Evolutionary conservation across 169 alveolate genomes (phyloP).

Genomic region (Plasmodium sp.): DNA sequence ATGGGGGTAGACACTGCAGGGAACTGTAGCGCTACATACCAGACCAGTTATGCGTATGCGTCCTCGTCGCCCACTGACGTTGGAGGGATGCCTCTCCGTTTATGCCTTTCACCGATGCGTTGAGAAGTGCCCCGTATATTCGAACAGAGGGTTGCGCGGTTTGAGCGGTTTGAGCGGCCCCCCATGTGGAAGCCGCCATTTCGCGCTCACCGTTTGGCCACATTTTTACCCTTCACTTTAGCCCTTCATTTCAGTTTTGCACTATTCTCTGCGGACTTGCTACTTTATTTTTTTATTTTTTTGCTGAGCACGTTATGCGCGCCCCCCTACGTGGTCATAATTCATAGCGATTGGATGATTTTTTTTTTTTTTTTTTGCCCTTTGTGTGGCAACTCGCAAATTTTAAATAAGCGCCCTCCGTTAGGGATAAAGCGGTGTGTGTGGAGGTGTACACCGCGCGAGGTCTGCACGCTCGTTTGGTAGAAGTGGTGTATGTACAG

Average conservation of each 20-base stretch:
- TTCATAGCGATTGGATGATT: neutral
- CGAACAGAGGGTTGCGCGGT: neutral
- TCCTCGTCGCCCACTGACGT: neutral
- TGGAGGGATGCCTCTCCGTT: neutral
- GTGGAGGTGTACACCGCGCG: neutral
- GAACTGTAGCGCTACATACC: neutral
- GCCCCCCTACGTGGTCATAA: neutral
- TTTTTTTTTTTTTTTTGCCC: neutral
- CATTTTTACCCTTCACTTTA: neutral
- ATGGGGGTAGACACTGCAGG: neutral
- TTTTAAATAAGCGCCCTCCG: neutral
- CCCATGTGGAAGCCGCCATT: neutral
- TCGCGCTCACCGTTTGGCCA: neutral
- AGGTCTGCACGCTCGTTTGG: neutral
- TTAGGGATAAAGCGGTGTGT: neutral
- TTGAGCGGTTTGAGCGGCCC: neutral
- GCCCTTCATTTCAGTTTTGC: neutral
- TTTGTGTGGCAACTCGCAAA: neutral
- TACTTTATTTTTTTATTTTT: conserved; percentile 8
- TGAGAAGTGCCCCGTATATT: neutral
- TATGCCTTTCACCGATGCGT: neutral
- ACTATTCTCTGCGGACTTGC: neutral
- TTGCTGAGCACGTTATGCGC: neutral
- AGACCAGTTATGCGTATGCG: neutral
- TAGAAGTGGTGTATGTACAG: neutral